Base-by-base conservation (phyloP, 2,329 filamentous ascomycete species). In the Aureobasidium melanogenum region DNA sequence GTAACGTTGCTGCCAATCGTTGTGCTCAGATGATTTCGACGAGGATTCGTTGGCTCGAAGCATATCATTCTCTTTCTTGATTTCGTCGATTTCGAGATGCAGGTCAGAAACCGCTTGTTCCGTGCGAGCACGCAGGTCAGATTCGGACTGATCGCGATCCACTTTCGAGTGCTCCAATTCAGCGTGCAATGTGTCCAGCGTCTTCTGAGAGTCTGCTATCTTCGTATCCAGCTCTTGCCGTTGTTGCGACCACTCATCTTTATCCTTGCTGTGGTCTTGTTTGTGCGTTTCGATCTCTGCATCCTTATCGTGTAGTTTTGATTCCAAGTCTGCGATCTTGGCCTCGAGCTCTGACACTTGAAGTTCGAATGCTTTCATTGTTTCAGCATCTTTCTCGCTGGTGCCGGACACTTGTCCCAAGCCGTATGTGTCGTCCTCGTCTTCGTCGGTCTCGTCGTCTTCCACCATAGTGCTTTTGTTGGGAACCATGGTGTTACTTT, bases 401-500 rank as follows among this genome's bases (percentile, higher is more conserved):
- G 55, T 59, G 47, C 51, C 44, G 12, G 72, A 71, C 44, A 72
- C 73, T 17, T 70, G 72, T 57, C 85, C 84, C 41, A 87, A 70
- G 17, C 82, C 83, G 71, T 89, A 89, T 2, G 83, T 81, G 19
- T 38, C 41, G 69, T 86, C 84, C 60, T 80, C 83, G 60, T 87
- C 81, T 54, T 85, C 80, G 14, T 78, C 77, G 65, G 90, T 89
- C 67, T 96, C 91, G 66, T 96, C 92, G 71, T 97, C 94, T 73
- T 99, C 94, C 1, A 97, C 85, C 87, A 97, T 92, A 0, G 89
- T 97, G 69, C 93, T 96, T 76, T 97, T 99, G 72, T 97, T 97
- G 0, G 94, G 94, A 34, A 97, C 88, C 69, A 97, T 96, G 0
- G 91, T 97, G 71, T 96, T 97, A 71, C 88, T 93, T 71, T 96